These are phyloP conservation scores for Neoboletus brunneissimus DNA, from an alignment of 768 basidiomycete species.

Conservation along the genomic window DNA sequence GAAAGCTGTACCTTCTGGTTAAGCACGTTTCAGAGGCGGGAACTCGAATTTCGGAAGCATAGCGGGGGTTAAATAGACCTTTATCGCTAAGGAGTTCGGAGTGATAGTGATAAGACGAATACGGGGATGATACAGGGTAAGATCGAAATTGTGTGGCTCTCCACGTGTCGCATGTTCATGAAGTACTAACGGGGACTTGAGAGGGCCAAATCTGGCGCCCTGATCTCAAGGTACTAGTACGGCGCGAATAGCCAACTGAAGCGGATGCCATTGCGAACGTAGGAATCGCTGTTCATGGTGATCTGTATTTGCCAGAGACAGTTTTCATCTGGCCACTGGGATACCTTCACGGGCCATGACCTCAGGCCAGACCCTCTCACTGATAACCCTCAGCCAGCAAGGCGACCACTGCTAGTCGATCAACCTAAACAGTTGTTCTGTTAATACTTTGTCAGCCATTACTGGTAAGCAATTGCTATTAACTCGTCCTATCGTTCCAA, in stretches of 20 bases:
- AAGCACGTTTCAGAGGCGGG: too few relatives aligned
- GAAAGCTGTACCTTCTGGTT: neutral
- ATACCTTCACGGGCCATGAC: neutral
- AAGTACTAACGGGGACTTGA: neutral
- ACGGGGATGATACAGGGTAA: neutral
- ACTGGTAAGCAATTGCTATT: too few relatives aligned
- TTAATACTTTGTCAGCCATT: too few relatives aligned
- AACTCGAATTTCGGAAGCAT: neutral
- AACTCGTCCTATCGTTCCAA: too few relatives aligned
- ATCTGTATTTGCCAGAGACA: too few relatives aligned
- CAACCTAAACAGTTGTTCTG: too few relatives aligned
- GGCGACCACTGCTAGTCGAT: too few relatives aligned
- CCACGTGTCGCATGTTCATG: neutral
- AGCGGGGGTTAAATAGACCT: neutral
- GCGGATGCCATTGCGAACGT: neutral
- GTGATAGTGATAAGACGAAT: neutral
- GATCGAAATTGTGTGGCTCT: neutral
- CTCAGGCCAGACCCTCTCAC: too few relatives aligned
- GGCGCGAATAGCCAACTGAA: neutral
- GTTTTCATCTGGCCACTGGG: neutral
- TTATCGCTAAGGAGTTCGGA: neutral
- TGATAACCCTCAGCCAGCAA: too few relatives aligned
- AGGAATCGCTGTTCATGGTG: neutral
- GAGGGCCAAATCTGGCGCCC: neutral
- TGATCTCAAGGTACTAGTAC: neutral